Evolutionary conservation across 192 early-diverging fungal species (phyloP).

Genomic region (Radiomyces spectabilis): DNA sequence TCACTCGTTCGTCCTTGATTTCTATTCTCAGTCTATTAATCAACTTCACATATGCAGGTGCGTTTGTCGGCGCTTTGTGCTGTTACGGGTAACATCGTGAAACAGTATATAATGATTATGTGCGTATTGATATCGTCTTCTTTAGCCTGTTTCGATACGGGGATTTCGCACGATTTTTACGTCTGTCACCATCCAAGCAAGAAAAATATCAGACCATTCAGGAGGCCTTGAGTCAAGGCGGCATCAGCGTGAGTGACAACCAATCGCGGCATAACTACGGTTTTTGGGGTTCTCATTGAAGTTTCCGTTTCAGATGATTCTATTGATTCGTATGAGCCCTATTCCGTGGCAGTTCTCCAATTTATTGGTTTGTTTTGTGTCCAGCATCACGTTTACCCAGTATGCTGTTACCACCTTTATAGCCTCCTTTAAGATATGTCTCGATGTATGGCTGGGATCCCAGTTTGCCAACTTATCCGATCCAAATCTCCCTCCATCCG

Average conservation of each 20-base stretch:
- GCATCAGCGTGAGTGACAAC: conserved; percentile 13
- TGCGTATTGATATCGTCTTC: too few species aligned
- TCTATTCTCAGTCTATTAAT: not conserved
- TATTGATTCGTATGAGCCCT: conserved; percentile 21
- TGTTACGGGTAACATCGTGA: not conserved
- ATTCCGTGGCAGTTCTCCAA: conserved; percentile 21
- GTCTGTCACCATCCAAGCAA: conserved; percentile 5
- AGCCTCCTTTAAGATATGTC: conserved; percentile 9
- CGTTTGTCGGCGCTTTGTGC: conserved; percentile 15
- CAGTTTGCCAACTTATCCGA: conserved; percentile 21
- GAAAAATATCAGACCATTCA: conserved; percentile 17
- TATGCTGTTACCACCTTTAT: conserved; percentile 11
- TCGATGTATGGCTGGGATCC: conserved; percentile 30
- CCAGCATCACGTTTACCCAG: conserved; percentile 6
- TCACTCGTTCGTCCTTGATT: not conserved
- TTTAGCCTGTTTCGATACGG: conserved; percentile 17
- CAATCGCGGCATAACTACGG: too few species aligned
- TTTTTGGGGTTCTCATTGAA: too few species aligned
- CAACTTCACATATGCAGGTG: not conserved
- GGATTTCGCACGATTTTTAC: conserved; percentile 9
- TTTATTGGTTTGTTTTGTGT: conserved; percentile 9
- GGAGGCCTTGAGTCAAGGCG: conserved; percentile 26
- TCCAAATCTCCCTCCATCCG: conserved; percentile 15
- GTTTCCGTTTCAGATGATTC: conserved; percentile 16
- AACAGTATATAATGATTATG: too few species aligned